Percentiles rank a stretch among this genome's conserved stretches.
Conservation (phyloP, 2,329 filamentous ascomycete genomes). For the Myriosclerotinia curreyana region DNA sequence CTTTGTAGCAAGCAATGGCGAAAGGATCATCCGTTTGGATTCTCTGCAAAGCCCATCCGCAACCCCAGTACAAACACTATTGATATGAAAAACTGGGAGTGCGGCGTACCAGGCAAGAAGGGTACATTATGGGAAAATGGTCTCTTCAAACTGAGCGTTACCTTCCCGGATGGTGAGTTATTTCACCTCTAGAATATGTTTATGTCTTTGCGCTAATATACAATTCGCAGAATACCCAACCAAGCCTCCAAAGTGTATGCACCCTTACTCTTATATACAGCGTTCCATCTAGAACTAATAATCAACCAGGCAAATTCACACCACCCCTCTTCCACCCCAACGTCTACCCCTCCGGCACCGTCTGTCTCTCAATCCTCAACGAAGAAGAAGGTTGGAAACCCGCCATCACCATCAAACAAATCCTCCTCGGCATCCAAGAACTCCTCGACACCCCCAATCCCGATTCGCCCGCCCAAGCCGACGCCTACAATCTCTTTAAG, state of each 20-base stretch:
- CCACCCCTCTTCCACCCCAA: conserved; percentile 98
- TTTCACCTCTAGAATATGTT: not conserved
- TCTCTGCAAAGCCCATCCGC: conserved; percentile 86
- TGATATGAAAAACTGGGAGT: conserved; percentile 95
- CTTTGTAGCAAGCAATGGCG: conserved; percentile 78
- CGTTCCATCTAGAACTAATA: conserved; percentile 28
- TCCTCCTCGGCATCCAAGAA: conserved; percentile 92
- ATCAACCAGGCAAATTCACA: conserved; percentile 74
- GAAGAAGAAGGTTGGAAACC: conserved; percentile 99
- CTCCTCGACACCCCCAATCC: conserved; percentile 95
- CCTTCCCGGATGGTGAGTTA: conserved; percentile 82
- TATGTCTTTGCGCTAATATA: conserved; percentile 29
- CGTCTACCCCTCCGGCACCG: conserved; percentile 96
- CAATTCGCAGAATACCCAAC: conserved; percentile 80
- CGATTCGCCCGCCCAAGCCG: conserved; percentile 92
- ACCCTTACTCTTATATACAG: conserved; percentile 21
- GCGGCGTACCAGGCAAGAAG: conserved; percentile 91
- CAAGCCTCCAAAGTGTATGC: conserved; percentile 95
- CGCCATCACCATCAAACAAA: conserved; percentile 97
- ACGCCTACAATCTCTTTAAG: conserved; percentile 96
- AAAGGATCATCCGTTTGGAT: conserved; percentile 94
- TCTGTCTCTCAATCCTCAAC: conserved; percentile 94
- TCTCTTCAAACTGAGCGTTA: conserved; percentile 88
- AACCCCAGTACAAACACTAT: conserved; percentile 70
- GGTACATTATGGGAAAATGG: conserved; percentile 99